phyloP scores from a whole-genome alignment of 2,329 filamentous ascomycete genomes.

The Fusarium humuli region DNA sequence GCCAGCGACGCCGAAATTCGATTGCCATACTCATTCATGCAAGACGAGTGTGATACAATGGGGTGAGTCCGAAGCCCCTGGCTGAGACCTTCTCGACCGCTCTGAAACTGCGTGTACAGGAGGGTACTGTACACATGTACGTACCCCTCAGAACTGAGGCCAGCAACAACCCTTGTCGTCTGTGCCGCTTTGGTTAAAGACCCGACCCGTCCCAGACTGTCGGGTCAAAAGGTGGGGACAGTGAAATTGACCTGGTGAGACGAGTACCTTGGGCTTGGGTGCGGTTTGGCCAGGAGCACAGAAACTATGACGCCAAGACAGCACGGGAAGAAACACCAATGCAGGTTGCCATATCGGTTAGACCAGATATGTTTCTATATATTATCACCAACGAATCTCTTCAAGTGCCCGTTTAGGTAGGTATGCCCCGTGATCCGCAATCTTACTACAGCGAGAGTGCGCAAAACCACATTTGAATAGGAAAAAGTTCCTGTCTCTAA shows the following conservation, averaged over 20 bases:
- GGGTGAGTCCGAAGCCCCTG: constrained; percentile 14
- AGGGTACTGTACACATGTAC: constrained; percentile 18
- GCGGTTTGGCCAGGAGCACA: constrained; percentile 30
- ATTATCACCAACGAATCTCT: background rate
- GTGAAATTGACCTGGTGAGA: constrained; percentile 41
- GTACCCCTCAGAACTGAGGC: constrained; percentile 43
- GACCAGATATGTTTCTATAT: background rate
- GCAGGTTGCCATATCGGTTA: background rate
- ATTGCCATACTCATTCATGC: constrained; percentile 31
- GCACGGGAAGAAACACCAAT: background rate
- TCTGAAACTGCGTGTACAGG: constrained; percentile 3
- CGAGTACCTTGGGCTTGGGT: constrained; percentile 11
- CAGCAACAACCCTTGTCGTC: constrained; percentile 37
- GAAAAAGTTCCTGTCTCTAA: constrained; percentile 3
- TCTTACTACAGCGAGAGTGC: background rate
- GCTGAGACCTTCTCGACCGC: constrained; percentile 12
- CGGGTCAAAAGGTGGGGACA: constrained; percentile 42
- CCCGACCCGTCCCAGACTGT: constrained; percentile 44
- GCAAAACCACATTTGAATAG: background rate
- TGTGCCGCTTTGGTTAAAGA: constrained; percentile 43
- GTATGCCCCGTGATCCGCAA: background rate
- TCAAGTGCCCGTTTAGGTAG: background rate
- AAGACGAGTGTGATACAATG: constrained; percentile 7
- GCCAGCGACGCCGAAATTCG: constrained; percentile 23
- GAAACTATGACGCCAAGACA: background rate